Evolutionary conservation across 176 grass and related monocot genomes (phyloP).

Genomic region (Aegilops speltoides): DNA sequence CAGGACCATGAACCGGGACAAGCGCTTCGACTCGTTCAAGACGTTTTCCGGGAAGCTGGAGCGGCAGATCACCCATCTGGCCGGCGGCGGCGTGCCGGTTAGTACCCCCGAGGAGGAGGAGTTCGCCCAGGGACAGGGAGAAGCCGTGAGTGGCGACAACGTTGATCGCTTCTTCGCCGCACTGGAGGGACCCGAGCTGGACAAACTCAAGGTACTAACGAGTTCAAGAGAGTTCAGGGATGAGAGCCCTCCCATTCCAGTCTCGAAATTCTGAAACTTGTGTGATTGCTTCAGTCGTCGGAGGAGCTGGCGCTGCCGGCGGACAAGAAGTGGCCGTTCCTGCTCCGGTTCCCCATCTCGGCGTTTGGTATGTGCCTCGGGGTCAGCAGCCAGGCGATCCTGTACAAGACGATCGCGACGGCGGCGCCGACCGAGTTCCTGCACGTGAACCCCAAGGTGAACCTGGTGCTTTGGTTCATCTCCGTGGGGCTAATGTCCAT

Average conservation of each 20-base stretch:
- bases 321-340: slow-evolving; percentile 91
- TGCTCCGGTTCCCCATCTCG: slow-evolving; percentile 81
- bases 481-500: slow-evolving; percentile 47
- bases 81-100: slow-evolving; percentile 40
- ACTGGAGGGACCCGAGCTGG: slow-evolving; percentile 81
- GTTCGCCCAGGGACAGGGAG: not conserved
- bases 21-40: slow-evolving; percentile 80
- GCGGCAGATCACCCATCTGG: slow-evolving; percentile 66
- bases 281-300: slow-evolving; percentile 32
- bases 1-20: slow-evolving; percentile 37
- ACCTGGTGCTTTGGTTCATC: slow-evolving; percentile 76
- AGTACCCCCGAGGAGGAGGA: not conserved
- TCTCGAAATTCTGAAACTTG: not conserved
- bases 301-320: slow-evolving; percentile 68
- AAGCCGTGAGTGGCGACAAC: not conserved
- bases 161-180: slow-evolving; percentile 85
- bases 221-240: too few relatives aligned
- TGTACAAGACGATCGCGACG: slow-evolving; percentile 77
- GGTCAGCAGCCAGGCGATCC: slow-evolving; percentile 88
- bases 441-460: slow-evolving; percentile 50
- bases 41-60: slow-evolving; percentile 81
- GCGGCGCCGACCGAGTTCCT: slow-evolving; percentile 66
- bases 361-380: slow-evolving; percentile 91
- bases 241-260: not conserved
- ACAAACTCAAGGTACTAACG: slow-evolving; percentile 57